Evolutionary conservation across 169 alveolate genomes (phyloP).

Genomic region (Condylostoma magnum): DNA sequence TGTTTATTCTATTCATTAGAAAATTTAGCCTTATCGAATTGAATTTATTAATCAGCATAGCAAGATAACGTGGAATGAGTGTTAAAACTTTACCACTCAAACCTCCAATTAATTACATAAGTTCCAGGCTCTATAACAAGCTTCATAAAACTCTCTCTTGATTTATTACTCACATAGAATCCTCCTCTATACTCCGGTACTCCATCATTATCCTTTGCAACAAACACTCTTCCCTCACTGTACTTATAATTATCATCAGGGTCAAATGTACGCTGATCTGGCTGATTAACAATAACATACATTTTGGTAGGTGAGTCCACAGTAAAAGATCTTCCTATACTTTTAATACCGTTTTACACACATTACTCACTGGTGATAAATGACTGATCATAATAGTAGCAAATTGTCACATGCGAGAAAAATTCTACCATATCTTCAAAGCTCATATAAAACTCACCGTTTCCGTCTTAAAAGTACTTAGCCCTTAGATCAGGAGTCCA

Average conservation of each 20-base stretch:
- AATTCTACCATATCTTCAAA: constrained; percentile 69
- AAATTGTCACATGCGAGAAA: constrained; percentile 63
- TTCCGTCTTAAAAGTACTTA: constrained; percentile 57
- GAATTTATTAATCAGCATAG: constrained; percentile 43
- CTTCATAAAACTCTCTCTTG: no score
- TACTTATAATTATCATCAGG: no score
- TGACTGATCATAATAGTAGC: constrained; percentile 57
- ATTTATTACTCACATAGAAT: no score
- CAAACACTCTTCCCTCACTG: no score
- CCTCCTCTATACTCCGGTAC: no score
- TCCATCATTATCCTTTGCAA: no score
- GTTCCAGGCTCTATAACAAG: no score
- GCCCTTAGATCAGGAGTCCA: constrained; percentile 74
- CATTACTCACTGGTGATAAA: constrained; percentile 29
- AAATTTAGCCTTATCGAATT: constrained; percentile 13
- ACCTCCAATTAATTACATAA: no score
- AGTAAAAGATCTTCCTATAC: constrained; percentile 31
- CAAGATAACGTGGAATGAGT: constrained; percentile 48
- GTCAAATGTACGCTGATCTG: constrained; percentile 50
- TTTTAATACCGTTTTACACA: constrained; percentile 29
- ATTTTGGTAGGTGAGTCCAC: no score
- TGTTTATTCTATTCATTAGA: not conserved
- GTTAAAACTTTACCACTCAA: no score
- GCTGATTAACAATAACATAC: constrained; percentile 34
- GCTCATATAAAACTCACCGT: constrained; percentile 86